Evolutionary conservation across 2,329 filamentous ascomycete species (phyloP), one percentile per base, ranked within the genome.

Genomic region (Epichloe aotearoae): DNA sequence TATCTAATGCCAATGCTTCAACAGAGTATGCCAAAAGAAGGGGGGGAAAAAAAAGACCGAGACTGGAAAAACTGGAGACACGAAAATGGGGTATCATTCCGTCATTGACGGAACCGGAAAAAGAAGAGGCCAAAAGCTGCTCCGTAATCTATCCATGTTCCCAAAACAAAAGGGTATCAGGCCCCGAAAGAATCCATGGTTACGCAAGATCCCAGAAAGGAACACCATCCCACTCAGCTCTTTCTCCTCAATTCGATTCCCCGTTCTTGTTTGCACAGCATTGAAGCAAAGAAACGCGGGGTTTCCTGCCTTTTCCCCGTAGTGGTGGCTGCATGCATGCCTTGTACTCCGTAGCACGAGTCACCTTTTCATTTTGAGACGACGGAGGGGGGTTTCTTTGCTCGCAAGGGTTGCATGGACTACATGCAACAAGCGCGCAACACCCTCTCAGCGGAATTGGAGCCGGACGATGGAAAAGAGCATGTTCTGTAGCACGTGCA

Each of bases 401-500:
- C n/a, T 42, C 20, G 19, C 6, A 20, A 38, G 36, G 3, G 14
- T 26, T 26, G 8, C 45, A n/a, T 47, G 8, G 14, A 15, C 39
- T 5, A 6, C 38, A 20, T 33, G 17, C 17, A 39, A 47, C 1
- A 30, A 30, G 20, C 19, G 23, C 33, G 19, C 19, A 37, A 3
- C 26, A 5, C 20, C 14, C n/a, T n/a, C 39, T 52, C 50, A 54
- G 36, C 40, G 52, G 44, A 85, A 84, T 55, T 78, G 74, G 59
- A 85, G 66, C 55, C 81, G 73, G 37, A 84, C 77, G 58, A 85
- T 84, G 44, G 79, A 81, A 66, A 85, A 84, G 51, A 85, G 65
- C 82, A 85, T 85, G 62, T 84, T 85, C 66, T 85, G 82, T 64
- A 84, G 61, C 47, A 84, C 82, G 58, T 85, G 82, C 62, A 84